These are phyloP conservation scores for Tinospora cordifolia DNA, from an alignment of 164 flowering plant genomes.

Conservation along the genomic window DNA sequence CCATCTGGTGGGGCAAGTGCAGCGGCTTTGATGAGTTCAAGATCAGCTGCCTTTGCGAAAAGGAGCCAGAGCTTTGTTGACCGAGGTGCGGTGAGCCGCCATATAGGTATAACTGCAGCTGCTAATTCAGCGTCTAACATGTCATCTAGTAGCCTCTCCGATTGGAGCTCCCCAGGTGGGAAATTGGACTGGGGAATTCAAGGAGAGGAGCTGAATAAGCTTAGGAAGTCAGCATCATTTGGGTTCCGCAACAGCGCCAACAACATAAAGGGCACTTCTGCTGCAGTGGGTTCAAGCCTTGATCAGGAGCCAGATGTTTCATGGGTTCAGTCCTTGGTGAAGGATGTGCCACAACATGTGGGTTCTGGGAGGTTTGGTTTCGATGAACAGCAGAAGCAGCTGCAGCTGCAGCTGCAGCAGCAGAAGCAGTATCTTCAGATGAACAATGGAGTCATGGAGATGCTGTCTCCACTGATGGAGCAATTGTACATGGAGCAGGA, in stretches of 20 bases:
- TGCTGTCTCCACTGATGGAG: constrained; percentile 58
- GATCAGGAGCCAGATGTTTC: constrained; percentile 73
- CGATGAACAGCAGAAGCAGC: constrained; percentile 21
- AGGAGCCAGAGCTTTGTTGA: constrained; percentile 87
- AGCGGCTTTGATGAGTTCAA: constrained; percentile 61
- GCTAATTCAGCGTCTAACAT: constrained; percentile 23
- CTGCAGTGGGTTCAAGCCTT: neutral
- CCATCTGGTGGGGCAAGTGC: constrained; percentile 39
- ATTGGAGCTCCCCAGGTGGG: constrained; percentile 82
- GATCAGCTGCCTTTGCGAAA: constrained; percentile 66
- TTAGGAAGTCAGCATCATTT: constrained; percentile 78
- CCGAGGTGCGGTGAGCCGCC: constrained; percentile 35
- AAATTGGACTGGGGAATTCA: constrained; percentile 83
- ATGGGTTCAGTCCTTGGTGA: constrained; percentile 81
- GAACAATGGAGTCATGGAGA: constrained; percentile 27
- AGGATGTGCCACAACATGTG: constrained; percentile 44
- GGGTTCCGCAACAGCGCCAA: constrained; percentile 39
- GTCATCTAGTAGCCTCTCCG: constrained; percentile 36
- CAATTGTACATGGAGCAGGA: constrained; percentile 87
- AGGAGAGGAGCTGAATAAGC: constrained; percentile 72
- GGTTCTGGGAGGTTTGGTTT: constrained; percentile 20
- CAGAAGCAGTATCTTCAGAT: constrained; percentile 5
- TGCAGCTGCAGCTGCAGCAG: neutral
- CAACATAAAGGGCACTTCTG: neutral
- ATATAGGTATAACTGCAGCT: constrained; percentile 17